Evolutionary conservation across 78 protist species (phyloP).

Genomic region (Thecamonas trahens): DNA sequence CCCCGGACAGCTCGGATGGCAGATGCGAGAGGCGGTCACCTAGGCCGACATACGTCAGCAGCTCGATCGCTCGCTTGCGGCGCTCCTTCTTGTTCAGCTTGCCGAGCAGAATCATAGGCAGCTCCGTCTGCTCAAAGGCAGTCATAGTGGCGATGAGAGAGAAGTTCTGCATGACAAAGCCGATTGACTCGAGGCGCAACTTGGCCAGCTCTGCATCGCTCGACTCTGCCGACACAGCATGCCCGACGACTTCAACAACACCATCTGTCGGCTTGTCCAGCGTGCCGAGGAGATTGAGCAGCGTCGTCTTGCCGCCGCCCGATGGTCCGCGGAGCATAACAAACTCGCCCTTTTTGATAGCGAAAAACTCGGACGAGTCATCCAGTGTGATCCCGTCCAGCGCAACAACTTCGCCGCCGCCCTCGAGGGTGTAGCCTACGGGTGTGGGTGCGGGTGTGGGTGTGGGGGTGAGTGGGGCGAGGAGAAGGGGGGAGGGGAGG

Average conservation of each 20-base stretch:
- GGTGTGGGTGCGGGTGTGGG: too few relatives aligned
- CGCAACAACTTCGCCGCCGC: too few relatives aligned
- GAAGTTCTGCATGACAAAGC: conserved; percentile 93
- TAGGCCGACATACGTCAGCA: conserved; percentile 76
- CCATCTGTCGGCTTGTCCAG: conserved; percentile 67
- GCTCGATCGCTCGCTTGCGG: conserved; percentile 32
- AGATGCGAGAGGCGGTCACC: conserved; percentile 80
- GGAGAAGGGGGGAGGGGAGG: too few relatives aligned
- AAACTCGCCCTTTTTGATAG: conserved; percentile 71
- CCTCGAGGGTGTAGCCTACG: too few relatives aligned
- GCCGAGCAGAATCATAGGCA: conserved; percentile 86
- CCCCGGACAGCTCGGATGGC: conserved; percentile 92
- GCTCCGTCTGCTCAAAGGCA: conserved; percentile 88
- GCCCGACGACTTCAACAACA: too few relatives aligned
- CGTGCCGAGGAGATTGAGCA: conserved; percentile 83
- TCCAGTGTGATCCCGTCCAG: too few relatives aligned
- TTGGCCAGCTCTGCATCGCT: conserved; percentile 61
- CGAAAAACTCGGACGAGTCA: too few relatives aligned
- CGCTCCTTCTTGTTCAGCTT: conserved; percentile 49
- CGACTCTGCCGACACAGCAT: conserved; percentile 32
- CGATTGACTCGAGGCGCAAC: conserved; percentile 66
- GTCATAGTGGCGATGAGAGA: conserved; percentile 84
- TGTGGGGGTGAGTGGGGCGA: too few relatives aligned
- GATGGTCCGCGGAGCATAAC: conserved; percentile 89
- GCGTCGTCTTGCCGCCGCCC: conserved; percentile 92